These are phyloP conservation scores for Stereum hirsutum DNA, from an alignment of 1,284 basidiomycete species.

Conservation along the genomic window DNA sequence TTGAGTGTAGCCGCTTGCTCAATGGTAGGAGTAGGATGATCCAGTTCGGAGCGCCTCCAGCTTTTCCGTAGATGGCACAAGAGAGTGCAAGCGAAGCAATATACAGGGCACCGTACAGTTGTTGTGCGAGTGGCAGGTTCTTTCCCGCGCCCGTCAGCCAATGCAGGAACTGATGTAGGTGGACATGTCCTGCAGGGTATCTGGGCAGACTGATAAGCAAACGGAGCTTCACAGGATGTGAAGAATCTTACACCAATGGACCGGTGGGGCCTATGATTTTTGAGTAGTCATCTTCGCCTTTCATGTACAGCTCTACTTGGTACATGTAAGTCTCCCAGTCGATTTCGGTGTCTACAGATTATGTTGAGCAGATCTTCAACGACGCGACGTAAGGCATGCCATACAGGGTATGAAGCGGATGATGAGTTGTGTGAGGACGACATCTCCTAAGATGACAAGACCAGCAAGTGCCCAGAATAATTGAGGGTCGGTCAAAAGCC, in stretches of 20 bases:
- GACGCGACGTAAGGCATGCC: conserved; percentile 16
- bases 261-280: conserved; percentile 87
- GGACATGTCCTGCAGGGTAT: conserved; percentile 92
- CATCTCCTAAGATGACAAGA: conserved; percentile 65
- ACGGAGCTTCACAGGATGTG: neutral
- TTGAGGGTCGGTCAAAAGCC: conserved; percentile 45
- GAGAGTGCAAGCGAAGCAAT: conserved; percentile 54
- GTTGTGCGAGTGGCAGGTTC: conserved; percentile 65
- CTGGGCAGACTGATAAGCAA: conserved; percentile 30
- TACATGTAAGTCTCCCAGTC: conserved; percentile 94
- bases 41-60: conserved; percentile 69
- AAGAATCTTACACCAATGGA: conserved; percentile 72
- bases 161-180: conserved; percentile 75
- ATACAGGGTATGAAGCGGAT: conserved; percentile 76
- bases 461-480: conserved; percentile 61
- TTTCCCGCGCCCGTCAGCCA: conserved; percentile 52
- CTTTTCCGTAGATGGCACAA: conserved; percentile 60
- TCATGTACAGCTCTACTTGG: conserved; percentile 73
- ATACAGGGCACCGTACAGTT: conserved; percentile 73
- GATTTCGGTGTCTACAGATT: conserved; percentile 92
- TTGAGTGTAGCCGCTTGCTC: conserved; percentile 92
- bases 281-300: conserved; percentile 84
- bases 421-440: conserved; percentile 66
- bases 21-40: conserved; percentile 70
- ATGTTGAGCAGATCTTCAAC: neutral